Conservation (phyloP, 2,329 filamentous ascomycete genomes). For the Stachybotrys echinatus region DNA sequence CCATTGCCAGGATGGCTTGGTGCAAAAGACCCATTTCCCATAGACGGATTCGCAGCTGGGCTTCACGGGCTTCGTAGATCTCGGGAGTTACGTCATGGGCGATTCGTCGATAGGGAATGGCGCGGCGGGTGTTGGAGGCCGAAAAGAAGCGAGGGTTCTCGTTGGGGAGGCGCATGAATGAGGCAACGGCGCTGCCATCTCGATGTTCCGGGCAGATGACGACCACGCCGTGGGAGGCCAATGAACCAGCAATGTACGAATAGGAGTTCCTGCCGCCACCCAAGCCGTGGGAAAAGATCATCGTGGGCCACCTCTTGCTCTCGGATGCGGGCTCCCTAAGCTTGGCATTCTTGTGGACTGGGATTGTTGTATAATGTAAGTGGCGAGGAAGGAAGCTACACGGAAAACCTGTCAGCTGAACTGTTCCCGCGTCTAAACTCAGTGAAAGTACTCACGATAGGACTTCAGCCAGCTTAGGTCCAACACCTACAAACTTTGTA, state of each 20-base stretch:
- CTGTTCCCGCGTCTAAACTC: neutral
- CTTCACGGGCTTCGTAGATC: slow-evolving; percentile 62
- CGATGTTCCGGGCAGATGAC: slow-evolving; percentile 80
- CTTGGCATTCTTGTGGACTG: slow-evolving; percentile 65
- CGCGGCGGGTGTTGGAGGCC: slow-evolving; percentile 17
- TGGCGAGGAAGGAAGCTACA: slow-evolving; percentile 62
- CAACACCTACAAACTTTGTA: slow-evolving; percentile 67
- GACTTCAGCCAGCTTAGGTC: slow-evolving; percentile 49
- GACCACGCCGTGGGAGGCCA: slow-evolving; percentile 76
- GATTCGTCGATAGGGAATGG: slow-evolving; percentile 45
- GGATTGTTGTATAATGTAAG: slow-evolving; percentile 68
- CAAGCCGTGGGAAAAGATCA: slow-evolving; percentile 82
- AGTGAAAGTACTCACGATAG: slow-evolving; percentile 45
- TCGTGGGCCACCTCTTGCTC: slow-evolving; percentile 65
- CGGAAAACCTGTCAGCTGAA: slow-evolving; percentile 2
- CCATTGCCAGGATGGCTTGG: slow-evolving; percentile 62
- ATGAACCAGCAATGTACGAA: slow-evolving; percentile 72
- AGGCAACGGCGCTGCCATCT: slow-evolving; percentile 73
- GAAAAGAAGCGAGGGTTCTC: slow-evolving; percentile 27
- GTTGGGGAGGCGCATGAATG: slow-evolving; percentile 60
- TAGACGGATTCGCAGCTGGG: slow-evolving; percentile 67
- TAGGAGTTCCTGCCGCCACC: slow-evolving; percentile 80
- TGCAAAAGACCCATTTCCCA: slow-evolving; percentile 75
- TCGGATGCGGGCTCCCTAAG: slow-evolving; percentile 46
- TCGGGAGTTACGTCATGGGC: slow-evolving; percentile 61